Evolutionary conservation across 257 asterid species (phyloP).

Genomic region (Solanum phureja): DNA sequence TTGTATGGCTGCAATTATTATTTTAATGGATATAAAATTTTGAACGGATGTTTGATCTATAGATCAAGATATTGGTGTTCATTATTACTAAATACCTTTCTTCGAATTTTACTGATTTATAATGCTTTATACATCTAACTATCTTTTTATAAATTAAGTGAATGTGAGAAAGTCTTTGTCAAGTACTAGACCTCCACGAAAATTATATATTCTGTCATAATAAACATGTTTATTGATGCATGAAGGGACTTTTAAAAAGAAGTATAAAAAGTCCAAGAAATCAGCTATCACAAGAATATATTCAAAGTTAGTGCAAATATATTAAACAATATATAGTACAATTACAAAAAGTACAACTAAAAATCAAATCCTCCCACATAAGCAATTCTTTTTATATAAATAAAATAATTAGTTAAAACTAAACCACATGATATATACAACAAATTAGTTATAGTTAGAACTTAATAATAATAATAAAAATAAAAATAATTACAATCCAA

Average conservation of each 20-base stretch:
- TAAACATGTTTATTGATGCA: neutral
- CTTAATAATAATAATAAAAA: neutral
- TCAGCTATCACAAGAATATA: neutral
- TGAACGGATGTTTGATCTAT: neutral
- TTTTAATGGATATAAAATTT: neutral
- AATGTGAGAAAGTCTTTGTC: neutral
- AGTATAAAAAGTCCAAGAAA: neutral
- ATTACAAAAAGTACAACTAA: neutral
- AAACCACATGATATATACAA: neutral
- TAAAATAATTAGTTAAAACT: neutral
- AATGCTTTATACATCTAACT: too few relatives aligned
- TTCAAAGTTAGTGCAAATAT: neutral
- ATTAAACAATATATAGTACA: neutral
- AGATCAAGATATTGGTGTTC: neutral
- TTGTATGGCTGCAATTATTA: neutral
- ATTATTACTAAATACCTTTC: too few relatives aligned
- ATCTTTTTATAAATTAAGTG: neutral
- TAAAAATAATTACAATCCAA: neutral
- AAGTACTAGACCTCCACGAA: neutral
- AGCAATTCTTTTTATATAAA: neutral
- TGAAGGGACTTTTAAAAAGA: neutral
- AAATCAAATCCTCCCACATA: neutral
- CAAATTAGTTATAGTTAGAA: neutral
- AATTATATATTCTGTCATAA: neutral
- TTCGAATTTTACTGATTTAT: rapidly evolving